Evolutionary conservation across 2,329 filamentous ascomycete species (phyloP).

Genomic region (Ophiostoma australiae): DNA sequence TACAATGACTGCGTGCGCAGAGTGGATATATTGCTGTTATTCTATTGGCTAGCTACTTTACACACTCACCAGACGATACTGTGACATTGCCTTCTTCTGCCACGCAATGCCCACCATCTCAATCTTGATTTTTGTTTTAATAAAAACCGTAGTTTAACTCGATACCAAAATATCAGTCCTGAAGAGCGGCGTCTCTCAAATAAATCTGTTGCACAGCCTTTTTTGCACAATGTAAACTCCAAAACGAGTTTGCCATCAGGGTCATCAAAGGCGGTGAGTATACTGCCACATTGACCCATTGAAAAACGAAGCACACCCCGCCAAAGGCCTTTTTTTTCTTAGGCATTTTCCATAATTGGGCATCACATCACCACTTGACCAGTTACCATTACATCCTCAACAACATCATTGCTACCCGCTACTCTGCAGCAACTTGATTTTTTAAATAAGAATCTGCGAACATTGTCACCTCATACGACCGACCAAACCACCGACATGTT

Average conservation of each 20-base stretch:
- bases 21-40: neutral
- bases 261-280: neutral
- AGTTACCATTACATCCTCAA: no score
- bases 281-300: neutral
- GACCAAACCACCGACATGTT: neutral
- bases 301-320: slow-evolving; percentile 1
- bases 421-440: neutral
- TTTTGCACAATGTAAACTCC: neutral
- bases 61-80: neutral
- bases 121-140: no score
- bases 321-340: neutral
- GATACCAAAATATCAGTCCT: no score
- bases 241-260: neutral
- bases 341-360: neutral
- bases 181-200: no score
- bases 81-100: neutral
- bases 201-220: no score
- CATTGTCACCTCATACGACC: neutral
- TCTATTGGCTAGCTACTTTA: neutral
- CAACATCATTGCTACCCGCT: neutral
- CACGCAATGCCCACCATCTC: no score
- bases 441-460: neutral
- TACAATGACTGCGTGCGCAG: neutral
- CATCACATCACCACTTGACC: neutral
- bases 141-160: no score